Evolutionary conservation across 257 asterid genomes (phyloP), one percentile per base, ranked within the genome.

Genomic region (Nicotiana attenuata): DNA sequence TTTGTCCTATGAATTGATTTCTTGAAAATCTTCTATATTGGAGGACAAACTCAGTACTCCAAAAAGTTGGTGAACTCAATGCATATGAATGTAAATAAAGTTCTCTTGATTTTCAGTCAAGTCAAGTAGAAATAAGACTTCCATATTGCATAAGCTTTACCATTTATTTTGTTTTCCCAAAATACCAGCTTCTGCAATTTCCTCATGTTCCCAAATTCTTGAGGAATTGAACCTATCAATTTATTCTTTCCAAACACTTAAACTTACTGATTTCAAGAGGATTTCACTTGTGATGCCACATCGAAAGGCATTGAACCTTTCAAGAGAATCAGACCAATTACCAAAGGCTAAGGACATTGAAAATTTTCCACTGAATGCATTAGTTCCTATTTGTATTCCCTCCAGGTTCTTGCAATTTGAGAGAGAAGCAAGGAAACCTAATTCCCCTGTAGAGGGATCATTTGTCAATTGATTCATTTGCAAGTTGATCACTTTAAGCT

Each of bases 231-330:
- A 4, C 85, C 82, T 1, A 2, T 55, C 67, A 84, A 59, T 5
- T 33, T 16, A 77, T 77, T 81, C 6, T 4, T 1, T 6, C 0
- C 8, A 1, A 84, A 2, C n/a, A n/a, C n/a, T n/a, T n/a, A n/a
- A 84, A 41, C 28, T 84, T 84, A 3, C 80, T 73, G 53, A 84
- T 55, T 17, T 41, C 80, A 65, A 13, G n/a, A 7, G 81, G 28
- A 80, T 80, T 33, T 17, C 65, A 2, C 86, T 73, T 16, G 15
- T 75, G 19, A 73, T 50, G 16, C 29, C 19, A 19, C 52, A 45
- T 5, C 10, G 3, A 20, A 20, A 2, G 3, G 57, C 45, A 1
- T 3, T 2, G 1, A 81, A 13, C 5, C 0, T 0, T 9, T 81
- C 33, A 28, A 84, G 55, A 11, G 77, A 26, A 20, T 31, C n/a